Base-by-base conservation (phyloP, 306 rosid species). In the Arachis stenosperma region DNA sequence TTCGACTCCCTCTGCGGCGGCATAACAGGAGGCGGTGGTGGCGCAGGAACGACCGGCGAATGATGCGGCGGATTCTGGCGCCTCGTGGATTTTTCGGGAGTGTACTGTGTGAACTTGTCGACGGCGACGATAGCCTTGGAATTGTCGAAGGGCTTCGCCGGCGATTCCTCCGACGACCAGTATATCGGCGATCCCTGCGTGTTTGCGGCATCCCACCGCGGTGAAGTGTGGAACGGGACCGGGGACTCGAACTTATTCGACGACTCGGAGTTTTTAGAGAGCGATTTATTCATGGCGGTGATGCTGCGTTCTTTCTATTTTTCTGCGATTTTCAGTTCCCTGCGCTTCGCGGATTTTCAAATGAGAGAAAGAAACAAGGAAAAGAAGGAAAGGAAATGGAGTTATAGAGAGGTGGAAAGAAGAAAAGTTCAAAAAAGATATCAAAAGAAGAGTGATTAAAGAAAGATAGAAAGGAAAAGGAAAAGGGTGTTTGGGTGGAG, bases 251-350 rank as follows among this genome's bases (percentile, higher is more conserved):
- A 61, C 30, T 81, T 88, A 53, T 79, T 11, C 6, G 93, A 85
- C 3, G 84, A 76, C 2, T 86, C 90, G 10, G 92, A 88, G 77
- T 77, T 82, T 4, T 42, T 75, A 1, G 98, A 92, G 17, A 70
- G 46, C 1, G 98, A 85, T 36, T 88, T 92, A 56, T 82, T 88
- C 96, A 89, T 91, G 8, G 63, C 27, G 77, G 33, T 68, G 58
- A 3, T 11, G 55, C 30, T 78, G 39, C 10, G 85, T 22, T 72
- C 78, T 80, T 13, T 8, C 46, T 6, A 2, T 33, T 33, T 48
- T 48, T 11, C 3, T 51, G 80, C 61, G 37, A 68, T 80, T 74
- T 74, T 76, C 69, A 39, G 69, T 68, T 56, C 29, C 51, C 43
- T 10, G 67, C 36, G 5, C 72, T 77, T 61, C 15, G 33, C 48